Percentiles rank a stretch among this genome's conserved stretches.
These are phyloP conservation scores for Talaromyces sp. DNA, from an alignment of 2,329 filamentous ascomycete genomes.

Conservation along the genomic window DNA sequence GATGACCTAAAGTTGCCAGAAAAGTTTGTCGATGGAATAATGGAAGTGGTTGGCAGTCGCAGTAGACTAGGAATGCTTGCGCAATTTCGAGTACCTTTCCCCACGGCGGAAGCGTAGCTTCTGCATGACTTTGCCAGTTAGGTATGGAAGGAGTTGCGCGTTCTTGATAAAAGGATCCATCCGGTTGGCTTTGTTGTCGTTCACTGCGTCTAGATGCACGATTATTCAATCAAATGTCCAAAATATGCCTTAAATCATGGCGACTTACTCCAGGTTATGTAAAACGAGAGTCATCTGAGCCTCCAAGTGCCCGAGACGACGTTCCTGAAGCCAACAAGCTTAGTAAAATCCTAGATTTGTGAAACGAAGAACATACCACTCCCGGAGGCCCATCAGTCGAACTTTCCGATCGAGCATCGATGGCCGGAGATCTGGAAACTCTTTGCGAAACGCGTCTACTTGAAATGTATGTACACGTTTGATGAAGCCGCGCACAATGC, in stretches of 20 bases:
- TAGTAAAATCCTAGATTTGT: not conserved
- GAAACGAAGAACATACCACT: not conserved
- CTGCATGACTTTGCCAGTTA: not conserved
- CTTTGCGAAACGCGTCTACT: constrained; percentile 19
- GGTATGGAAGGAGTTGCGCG: constrained; percentile 18
- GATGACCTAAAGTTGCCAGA: constrained; percentile 38
- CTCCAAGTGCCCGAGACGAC: constrained; percentile 36
- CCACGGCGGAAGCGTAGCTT: constrained; percentile 37
- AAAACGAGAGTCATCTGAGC: constrained; percentile 38
- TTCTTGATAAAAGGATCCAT: constrained; percentile 10
- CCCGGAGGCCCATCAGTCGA: constrained; percentile 12
- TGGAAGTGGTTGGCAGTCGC: constrained; percentile 52
- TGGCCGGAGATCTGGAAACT: constrained; percentile 7
- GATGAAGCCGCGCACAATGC: constrained; percentile 50
- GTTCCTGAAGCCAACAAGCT: constrained; percentile 26
- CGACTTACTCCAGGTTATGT: constrained; percentile 37
- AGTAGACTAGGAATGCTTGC: constrained; percentile 49
- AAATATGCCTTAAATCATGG: not conserved
- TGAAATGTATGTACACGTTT: constrained; percentile 47
- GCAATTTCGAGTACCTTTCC: constrained; percentile 41
- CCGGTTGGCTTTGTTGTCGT: constrained; percentile 2
- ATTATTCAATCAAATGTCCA: not conserved
- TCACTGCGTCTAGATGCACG: not conserved
- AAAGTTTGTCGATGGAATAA: constrained; percentile 48
- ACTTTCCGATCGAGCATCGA: constrained; percentile 18